Percentiles rank a stretch among this genome's conserved stretches.
Conservation (phyloP, 1,139 yeast species). For the Suhomyces bokatorum region DNA sequence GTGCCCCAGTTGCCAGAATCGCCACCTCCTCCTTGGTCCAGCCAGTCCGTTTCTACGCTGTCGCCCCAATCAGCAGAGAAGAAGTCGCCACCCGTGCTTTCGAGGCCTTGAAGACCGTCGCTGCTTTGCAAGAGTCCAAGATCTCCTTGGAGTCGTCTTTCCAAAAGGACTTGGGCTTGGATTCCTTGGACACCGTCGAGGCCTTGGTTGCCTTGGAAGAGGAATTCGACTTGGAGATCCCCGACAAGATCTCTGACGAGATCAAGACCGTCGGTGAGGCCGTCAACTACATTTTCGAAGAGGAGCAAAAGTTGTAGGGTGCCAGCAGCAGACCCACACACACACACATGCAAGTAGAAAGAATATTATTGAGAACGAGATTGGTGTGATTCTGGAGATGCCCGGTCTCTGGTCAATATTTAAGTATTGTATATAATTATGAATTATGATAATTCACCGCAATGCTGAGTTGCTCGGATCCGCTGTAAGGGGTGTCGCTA, state of each 20-base stretch:
- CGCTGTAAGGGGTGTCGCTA: background rate
- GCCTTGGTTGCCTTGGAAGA: slow-evolving; percentile 73
- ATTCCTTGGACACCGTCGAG: slow-evolving; percentile 70
- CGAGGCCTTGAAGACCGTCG: slow-evolving; percentile 53
- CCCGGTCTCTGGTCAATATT: slow-evolving; percentile 7
- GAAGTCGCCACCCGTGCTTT: slow-evolving; percentile 51
- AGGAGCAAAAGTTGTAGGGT: slow-evolving; percentile 46
- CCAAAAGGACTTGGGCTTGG: slow-evolving; percentile 66
- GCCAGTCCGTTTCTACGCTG: slow-evolving; percentile 49
- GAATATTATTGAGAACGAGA: slow-evolving; percentile 2
- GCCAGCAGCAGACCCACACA: too few relatives aligned
- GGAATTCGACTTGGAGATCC: slow-evolving; percentile 69
- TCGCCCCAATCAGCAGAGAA: slow-evolving; percentile 48
- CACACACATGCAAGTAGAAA: background rate
- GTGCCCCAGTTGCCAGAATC: slow-evolving; percentile 35
- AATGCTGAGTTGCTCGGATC: slow-evolving; percentile 3
- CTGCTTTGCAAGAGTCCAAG: slow-evolving; percentile 51
- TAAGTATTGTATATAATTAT: slow-evolving; percentile 14
- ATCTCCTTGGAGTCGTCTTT: slow-evolving; percentile 49
- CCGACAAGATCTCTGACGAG: slow-evolving; percentile 68
- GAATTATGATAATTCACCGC: slow-evolving; percentile 11
- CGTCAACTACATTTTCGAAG: slow-evolving; percentile 56
- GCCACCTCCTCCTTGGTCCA: slow-evolving; percentile 24
- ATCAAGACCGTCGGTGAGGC: slow-evolving; percentile 71
- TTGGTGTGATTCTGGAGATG: slow-evolving; percentile 7